Percentiles rank a stretch among this genome's conserved stretches.
Evolutionary conservation across 2,329 filamentous ascomycete genomes (phyloP).

Genomic region (Ilyonectria mors-panacis): DNA sequence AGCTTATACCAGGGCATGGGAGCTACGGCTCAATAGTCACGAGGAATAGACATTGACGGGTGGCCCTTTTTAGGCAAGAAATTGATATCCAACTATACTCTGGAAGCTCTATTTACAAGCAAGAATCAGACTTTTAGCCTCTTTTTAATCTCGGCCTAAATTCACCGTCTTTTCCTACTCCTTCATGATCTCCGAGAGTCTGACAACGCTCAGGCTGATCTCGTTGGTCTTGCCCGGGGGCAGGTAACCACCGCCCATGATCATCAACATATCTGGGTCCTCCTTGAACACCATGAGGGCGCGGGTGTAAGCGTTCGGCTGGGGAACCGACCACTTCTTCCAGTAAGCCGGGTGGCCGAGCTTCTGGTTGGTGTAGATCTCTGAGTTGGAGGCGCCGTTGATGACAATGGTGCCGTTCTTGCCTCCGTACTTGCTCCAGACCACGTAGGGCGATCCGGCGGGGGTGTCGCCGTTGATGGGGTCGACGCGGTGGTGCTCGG

Average conservation of each 20-base stretch:
- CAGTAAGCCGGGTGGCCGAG: conserved; percentile 56
- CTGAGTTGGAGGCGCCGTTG: conserved; percentile 54
- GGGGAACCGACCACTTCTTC: conserved; percentile 54
- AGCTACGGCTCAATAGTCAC: not conserved
- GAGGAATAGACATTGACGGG: not conserved
- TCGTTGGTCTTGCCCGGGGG: conserved; percentile 64
- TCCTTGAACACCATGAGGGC: conserved; percentile 54
- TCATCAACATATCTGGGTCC: conserved; percentile 54
- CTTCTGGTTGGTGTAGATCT: conserved; percentile 60
- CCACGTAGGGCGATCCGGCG: conserved; percentile 59
- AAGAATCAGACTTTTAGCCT: not conserved
- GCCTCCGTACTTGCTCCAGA: conserved; percentile 61
- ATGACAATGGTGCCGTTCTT: conserved; percentile 62
- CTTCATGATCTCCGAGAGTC: conserved; percentile 48
- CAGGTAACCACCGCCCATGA: conserved; percentile 62
- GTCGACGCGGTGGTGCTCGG: conserved; percentile 51
- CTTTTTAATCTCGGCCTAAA: not conserved
- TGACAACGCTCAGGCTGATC: conserved; percentile 56
- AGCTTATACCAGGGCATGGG: too few relatives aligned
- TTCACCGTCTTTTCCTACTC: conserved; percentile 8
- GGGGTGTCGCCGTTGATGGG: conserved; percentile 53
- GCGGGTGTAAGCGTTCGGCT: conserved; percentile 56
- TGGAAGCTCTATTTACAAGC: not conserved
- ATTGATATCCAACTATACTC: not conserved
- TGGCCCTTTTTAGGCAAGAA: not conserved